Base-by-base conservation (phyloP, 495 filamentous ascomycete genomes). In the Talaromyces thailandensis region DNA sequence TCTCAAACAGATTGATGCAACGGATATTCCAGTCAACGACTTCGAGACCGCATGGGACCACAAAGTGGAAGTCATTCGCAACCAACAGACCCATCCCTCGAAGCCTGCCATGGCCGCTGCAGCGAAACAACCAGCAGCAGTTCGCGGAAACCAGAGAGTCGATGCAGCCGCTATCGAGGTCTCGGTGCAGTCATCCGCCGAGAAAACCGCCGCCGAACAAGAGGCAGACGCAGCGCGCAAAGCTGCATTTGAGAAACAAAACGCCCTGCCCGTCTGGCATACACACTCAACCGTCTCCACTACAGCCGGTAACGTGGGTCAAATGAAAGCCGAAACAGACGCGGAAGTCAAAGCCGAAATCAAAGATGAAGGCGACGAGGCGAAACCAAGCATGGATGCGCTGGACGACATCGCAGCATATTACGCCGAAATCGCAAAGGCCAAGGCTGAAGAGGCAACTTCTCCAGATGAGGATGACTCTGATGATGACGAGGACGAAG, bases 261-360 rank as follows among this genome's bases (percentile, higher is more conserved):
- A 99, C 64, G 85, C 84, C 4, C 76, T 99, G 40, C 94, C 94
- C 0, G 80, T 86, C 11, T 97, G 95, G 92, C 92, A 96, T 69
- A 90, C 88, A 2, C 85, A 90, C 53, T 92, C 87, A 52, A 96
- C 93, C 2, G 90, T 99, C 35, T 73, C 75, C 32, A 69, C 70
- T 2, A 48, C 56, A 16, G 64, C 67, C 6, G 66, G 65, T 28
- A 74, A 65, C 25, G 29, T 62, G 37, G 60, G 61, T 8, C 56
- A 58, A 21, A 26, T 70, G 57, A 79, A 80, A 68, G 65, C 37
- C n/a, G 78, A 81, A 25, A 37, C 63, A 2, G 77, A 74, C 25
- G 50, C 69, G 1, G 64, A 69, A 12, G 70, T 83, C 56, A 77
- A 82, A 24, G 61, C 76, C 7, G 78, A 78, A 62, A 67, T 75